Conservation (phyloP, 169 alveolate species). For the Eimeria maxima region DNA sequence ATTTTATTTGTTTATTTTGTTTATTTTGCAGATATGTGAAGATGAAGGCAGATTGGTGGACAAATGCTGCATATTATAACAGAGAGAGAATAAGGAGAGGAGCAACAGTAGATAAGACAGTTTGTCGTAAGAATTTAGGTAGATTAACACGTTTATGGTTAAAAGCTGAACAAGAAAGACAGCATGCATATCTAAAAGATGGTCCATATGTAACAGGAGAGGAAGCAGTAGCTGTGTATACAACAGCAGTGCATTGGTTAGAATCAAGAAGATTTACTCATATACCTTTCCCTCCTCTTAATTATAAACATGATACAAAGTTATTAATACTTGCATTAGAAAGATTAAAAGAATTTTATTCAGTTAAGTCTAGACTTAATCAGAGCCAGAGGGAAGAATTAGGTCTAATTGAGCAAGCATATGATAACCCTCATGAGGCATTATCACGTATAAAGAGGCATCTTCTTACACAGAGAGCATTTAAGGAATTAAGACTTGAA, state of each 20-base stretch:
- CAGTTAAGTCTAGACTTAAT: slow-evolving; percentile 97
- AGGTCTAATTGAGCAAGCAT: slow-evolving; percentile 99
- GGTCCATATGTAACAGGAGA: slow-evolving; percentile 99
- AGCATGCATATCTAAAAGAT: slow-evolving; percentile 99
- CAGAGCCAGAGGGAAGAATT: slow-evolving; percentile 99
- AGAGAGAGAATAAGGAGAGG: slow-evolving; percentile 99
- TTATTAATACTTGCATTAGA: slow-evolving; percentile 98
- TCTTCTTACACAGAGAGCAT: slow-evolving; percentile 98
- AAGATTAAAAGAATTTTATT: slow-evolving; percentile 98
- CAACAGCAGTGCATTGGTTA: slow-evolving; percentile 99
- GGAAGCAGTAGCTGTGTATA: slow-evolving; percentile 99
- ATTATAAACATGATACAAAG: slow-evolving; percentile 99
- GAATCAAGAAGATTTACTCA: slow-evolving; percentile 99
- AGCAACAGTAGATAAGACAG: slow-evolving; percentile 99
- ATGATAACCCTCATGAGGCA: slow-evolving; percentile 99
- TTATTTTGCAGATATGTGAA: slow-evolving; percentile 94
- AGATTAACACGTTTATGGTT: slow-evolving; percentile 99
- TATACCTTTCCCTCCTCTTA: slow-evolving; percentile 99
- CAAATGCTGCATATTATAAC: slow-evolving; percentile 99
- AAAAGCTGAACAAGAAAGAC: slow-evolving; percentile 96
- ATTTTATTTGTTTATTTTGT: background rate
- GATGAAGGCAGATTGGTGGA: slow-evolving; percentile 99
- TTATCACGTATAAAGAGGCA: slow-evolving; percentile 99
- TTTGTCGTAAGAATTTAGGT: slow-evolving; percentile 99
- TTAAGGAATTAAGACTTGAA: slow-evolving; percentile 99